These are phyloP conservation scores for Nothophoma quercina DNA, from an alignment of 2,329 filamentous ascomycete genomes.

Conservation along the genomic window DNA sequence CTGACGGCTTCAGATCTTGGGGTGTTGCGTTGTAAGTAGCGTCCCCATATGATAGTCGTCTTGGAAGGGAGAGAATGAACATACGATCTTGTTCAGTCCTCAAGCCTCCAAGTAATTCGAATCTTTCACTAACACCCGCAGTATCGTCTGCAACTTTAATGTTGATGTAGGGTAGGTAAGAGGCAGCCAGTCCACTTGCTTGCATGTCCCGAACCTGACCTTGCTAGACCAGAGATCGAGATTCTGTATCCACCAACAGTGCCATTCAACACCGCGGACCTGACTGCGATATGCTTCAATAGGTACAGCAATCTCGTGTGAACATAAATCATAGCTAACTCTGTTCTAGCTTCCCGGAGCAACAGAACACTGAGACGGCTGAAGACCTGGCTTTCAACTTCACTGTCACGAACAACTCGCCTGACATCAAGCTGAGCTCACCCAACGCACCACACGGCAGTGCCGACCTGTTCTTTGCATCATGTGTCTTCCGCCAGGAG, in stretches of 20 bases:
- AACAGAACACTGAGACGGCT: constrained; percentile 51
- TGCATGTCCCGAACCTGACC: constrained; percentile 18
- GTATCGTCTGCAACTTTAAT: constrained; percentile 55
- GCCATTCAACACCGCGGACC: constrained; percentile 47
- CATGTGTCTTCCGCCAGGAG: constrained; percentile 52
- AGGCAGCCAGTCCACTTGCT: not conserved
- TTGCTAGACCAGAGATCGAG: constrained; percentile 50
- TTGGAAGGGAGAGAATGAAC: too few species aligned
- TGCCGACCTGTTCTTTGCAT: constrained; percentile 45
- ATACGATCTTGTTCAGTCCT: too few species aligned
- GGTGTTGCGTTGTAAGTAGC: constrained; percentile 50
- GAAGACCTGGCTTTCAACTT: constrained; percentile 52
- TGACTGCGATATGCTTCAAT: constrained; percentile 54
- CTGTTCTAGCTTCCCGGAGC: constrained; percentile 49
- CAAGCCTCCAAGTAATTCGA: not conserved
- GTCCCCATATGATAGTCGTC: not conserved
- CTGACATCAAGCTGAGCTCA: constrained; percentile 62
- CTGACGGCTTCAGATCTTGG: constrained; percentile 49
- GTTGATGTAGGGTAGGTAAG: constrained; percentile 50
- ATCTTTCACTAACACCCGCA: constrained; percentile 27
- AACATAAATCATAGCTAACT: constrained; percentile 23
- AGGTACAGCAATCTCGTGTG: too few species aligned
- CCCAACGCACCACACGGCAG: constrained; percentile 51
- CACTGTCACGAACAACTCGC: constrained; percentile 54
- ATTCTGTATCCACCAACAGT: constrained; percentile 51